Conservation (phyloP, 1,284 basidiomycete genomes). For the Naganishia sp. region DNA sequence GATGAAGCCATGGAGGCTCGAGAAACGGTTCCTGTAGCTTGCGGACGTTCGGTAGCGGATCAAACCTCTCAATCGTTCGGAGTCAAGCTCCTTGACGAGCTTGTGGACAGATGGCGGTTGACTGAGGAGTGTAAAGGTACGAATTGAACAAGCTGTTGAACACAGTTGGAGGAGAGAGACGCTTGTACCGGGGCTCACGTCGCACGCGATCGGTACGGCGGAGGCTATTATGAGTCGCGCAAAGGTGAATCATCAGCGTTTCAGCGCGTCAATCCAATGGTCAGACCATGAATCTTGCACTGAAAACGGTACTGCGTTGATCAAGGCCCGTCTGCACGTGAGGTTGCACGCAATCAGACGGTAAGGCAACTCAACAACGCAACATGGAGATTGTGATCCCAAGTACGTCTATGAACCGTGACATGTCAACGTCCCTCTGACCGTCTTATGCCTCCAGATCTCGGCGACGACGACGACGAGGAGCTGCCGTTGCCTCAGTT, state of each 20-base stretch:
- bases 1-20: neutral
- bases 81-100: too few relatives aligned
- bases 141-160: too few relatives aligned
- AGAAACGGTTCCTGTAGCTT: too few relatives aligned
- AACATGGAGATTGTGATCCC: conserved; percentile 48
- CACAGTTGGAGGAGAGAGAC: too few relatives aligned
- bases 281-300: neutral
- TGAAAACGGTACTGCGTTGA: neutral
- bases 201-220: neutral
- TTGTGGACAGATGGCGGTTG: too few relatives aligned
- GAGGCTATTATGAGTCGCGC: neutral
- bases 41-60: too few relatives aligned
- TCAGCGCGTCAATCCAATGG: neutral
- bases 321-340: neutral
- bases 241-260: conserved; percentile 4
- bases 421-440: neutral
- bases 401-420: conserved; percentile 37
- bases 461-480: conserved; percentile 47
- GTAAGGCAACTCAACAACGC: neutral
- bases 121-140: too few relatives aligned
- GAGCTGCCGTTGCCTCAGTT: conserved; percentile 44
- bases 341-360: neutral
- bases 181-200: too few relatives aligned
- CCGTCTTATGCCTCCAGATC: conserved; percentile 35
- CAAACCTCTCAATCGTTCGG: too few relatives aligned